A percentile compares a stretch with the other conserved stretches of the same genome.
Conservation (phyloP, 257 asterid genomes). For the Forsythia viridissima region DNA sequence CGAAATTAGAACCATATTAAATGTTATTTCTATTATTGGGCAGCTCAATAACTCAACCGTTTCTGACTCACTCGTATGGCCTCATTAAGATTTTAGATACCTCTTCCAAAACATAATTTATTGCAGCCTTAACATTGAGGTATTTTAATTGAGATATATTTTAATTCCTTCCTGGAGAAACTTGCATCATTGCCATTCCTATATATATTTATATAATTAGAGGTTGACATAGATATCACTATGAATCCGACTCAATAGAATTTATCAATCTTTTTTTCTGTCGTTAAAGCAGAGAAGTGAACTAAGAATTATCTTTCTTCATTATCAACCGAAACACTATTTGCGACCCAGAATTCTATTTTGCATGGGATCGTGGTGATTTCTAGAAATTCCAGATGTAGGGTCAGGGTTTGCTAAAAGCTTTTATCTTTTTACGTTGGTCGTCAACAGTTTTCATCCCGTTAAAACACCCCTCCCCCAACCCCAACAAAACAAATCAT, state of each 20-base stretch:
- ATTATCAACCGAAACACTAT: too few relatives aligned
- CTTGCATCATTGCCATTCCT: too few relatives aligned
- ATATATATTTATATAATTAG: too few relatives aligned
- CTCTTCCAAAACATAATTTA: background rate
- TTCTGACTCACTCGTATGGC: constrained; percentile 26
- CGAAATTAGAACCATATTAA: too few relatives aligned
- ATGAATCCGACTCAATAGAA: too few relatives aligned
- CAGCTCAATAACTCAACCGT: constrained; percentile 25
- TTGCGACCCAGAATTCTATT: background rate
- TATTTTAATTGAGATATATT: too few relatives aligned
- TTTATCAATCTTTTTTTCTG: background rate
- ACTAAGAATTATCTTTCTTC: too few relatives aligned
- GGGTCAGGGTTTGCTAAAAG: background rate
- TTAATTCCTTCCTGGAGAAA: background rate
- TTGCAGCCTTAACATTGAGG: too few relatives aligned
- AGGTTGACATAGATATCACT: too few relatives aligned
- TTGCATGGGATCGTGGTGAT: background rate
- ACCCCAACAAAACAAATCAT: constrained; percentile 8
- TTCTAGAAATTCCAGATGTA: constrained; percentile 12
- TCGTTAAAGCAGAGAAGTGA: background rate
- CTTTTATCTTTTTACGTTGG: constrained; percentile 11
- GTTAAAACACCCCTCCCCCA: background rate
- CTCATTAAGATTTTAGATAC: constrained; percentile 12
- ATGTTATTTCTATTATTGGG: constrained; percentile 14
- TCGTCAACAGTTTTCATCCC: background rate